Percentiles rank a stretch among this genome's conserved stretches.
phyloP scores from a whole-genome alignment of 2,329 filamentous ascomycete species.

The Neofusicoccum kwambonambiense region DNA sequence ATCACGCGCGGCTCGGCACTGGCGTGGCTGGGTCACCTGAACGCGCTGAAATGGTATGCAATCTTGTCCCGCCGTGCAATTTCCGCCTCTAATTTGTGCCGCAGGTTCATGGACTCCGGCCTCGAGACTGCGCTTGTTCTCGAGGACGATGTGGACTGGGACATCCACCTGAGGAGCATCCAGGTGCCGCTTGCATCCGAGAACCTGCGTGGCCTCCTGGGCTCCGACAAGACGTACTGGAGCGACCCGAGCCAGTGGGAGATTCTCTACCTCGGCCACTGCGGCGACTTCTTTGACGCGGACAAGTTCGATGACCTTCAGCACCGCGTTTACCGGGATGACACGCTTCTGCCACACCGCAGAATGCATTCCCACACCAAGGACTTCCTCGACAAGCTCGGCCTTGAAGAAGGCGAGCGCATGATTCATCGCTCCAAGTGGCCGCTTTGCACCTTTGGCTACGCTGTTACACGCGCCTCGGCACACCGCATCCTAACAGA shows the following conservation, averaged over 20 bases:
- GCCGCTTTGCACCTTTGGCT: constrained; percentile 44
- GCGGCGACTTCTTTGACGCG: constrained; percentile 35
- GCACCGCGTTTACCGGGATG: constrained; percentile 29
- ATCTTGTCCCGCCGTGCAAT: not conserved
- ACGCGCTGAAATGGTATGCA: constrained; percentile 35
- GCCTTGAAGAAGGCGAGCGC: constrained; percentile 28
- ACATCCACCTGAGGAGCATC: constrained; percentile 34
- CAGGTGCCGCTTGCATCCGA: constrained; percentile 35
- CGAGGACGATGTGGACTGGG: constrained; percentile 44
- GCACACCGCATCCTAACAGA: constrained; percentile 31
- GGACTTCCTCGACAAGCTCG: constrained; percentile 28
- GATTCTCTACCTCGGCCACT: constrained; percentile 43
- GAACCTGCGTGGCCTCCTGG: constrained; percentile 30
- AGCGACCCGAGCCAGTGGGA: constrained; percentile 32
- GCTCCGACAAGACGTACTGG: constrained; percentile 33
- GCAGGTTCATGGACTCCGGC: constrained; percentile 34
- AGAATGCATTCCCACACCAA: constrained; percentile 31
- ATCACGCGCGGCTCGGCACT: constrained; percentile 38
- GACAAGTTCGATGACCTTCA: constrained; percentile 22
- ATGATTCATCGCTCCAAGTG: constrained; percentile 35
- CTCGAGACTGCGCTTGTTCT: constrained; percentile 37
- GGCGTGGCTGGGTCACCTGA: constrained; percentile 44
- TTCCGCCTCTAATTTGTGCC: constrained; percentile 20
- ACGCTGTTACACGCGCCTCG: constrained; percentile 35
- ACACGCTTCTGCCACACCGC: constrained; percentile 27